A percentile compares a stretch with the other conserved stretches of the same genome.
Evolutionary conservation across 305 asterid species (phyloP).

Genomic region (Fraxinus latifolia): DNA sequence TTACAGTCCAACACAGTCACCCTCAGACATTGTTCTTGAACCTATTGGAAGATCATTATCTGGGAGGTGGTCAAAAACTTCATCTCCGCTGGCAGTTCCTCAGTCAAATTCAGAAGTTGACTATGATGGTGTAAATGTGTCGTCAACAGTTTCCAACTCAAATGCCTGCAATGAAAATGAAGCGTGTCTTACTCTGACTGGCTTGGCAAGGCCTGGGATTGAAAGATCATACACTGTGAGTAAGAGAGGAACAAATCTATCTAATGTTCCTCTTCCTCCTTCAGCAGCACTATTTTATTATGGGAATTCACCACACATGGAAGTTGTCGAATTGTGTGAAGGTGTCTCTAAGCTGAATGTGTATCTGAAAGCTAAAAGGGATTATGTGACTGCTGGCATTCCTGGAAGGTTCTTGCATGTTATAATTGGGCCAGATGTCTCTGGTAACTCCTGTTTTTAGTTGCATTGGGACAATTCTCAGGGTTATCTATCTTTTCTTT

Average conservation of each 20-base stretch:
- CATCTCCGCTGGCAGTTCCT: conserved; percentile 37
- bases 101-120: conserved; percentile 32
- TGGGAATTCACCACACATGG: conserved; percentile 54
- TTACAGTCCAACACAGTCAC: conserved; percentile 35
- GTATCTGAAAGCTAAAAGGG: conserved; percentile 58
- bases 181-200: conserved; percentile 28
- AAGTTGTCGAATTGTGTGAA: conserved; percentile 51
- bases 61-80: conserved; percentile 58
- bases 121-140: conserved; percentile 26
- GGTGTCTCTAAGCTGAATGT: conserved; percentile 54
- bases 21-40: conserved; percentile 49
- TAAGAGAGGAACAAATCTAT: conserved; percentile 33
- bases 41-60: conserved; percentile 53
- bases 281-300: conserved; percentile 69
- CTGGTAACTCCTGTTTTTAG: conserved; percentile 42
- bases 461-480: neutral
- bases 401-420: conserved; percentile 80
- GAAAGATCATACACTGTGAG: conserved; percentile 41
- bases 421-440: conserved; percentile 57
- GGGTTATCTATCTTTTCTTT: neutral
- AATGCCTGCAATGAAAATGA: conserved; percentile 32
- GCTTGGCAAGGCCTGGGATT: conserved; percentile 22
- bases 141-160: conserved; percentile 27
- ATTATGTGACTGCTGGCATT: conserved; percentile 58
- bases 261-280: conserved; percentile 60